phyloP scores from a whole-genome alignment of 2,329 filamentous ascomycete genomes.

The Knufia fluminis region DNA sequence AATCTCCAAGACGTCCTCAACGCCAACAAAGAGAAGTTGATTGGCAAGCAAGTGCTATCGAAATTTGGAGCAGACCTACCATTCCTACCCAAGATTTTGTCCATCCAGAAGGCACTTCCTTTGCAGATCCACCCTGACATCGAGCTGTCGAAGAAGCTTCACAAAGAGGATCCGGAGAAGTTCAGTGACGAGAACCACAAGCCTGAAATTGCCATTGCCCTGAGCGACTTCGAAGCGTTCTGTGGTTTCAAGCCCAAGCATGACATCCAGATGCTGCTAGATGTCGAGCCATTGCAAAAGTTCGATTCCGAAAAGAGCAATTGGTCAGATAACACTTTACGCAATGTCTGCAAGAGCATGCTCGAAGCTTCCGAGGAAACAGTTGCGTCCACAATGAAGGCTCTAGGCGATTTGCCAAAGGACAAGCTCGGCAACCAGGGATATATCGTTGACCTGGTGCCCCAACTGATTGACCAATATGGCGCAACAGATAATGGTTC shows the following conservation, averaged over 20 bases:
- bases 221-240: slow-evolving; percentile 65
- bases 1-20: slow-evolving; percentile 56
- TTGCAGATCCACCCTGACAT: slow-evolving; percentile 69
- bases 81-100: slow-evolving; percentile 67
- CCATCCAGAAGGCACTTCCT: slow-evolving; percentile 64
- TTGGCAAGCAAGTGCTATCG: slow-evolving; percentile 53
- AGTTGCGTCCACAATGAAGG: slow-evolving; percentile 45
- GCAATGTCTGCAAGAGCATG: slow-evolving; percentile 46
- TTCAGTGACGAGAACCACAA: slow-evolving; percentile 70
- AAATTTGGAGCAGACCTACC: slow-evolving; percentile 59
- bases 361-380: slow-evolving; percentile 45
- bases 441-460: slow-evolving; percentile 57
- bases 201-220: slow-evolving; percentile 66
- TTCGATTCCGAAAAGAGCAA: slow-evolving; percentile 41
- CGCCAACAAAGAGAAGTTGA: slow-evolving; percentile 50
- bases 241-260: slow-evolving; percentile 61
- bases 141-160: slow-evolving; percentile 53
- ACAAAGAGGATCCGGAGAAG: slow-evolving; percentile 53
- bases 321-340: slow-evolving; percentile 52
- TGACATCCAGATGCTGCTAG: slow-evolving; percentile 51
- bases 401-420: slow-evolving; percentile 41
- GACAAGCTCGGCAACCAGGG: slow-evolving; percentile 43
- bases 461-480: slow-evolving; percentile 57
- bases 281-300: slow-evolving; percentile 43
- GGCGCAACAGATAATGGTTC: slow-evolving; percentile 54